phyloP scores from a whole-genome alignment of 1,284 basidiomycete species.

The Lignosus rhinocerotis region DNA sequence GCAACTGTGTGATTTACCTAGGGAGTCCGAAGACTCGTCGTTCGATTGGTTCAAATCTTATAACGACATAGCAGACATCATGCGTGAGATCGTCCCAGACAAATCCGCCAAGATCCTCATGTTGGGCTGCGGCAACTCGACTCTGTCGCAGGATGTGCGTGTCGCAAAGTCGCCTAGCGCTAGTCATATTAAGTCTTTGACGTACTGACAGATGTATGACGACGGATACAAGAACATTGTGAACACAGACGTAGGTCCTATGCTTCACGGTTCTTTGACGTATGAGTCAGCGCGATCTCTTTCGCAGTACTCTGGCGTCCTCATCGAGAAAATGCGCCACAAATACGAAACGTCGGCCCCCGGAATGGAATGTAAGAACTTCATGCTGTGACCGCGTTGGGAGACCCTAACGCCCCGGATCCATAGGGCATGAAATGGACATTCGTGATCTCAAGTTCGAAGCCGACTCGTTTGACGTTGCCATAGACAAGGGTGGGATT shows the following conservation, averaged over 20 bases:
- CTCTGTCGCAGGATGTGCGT: constrained; percentile 69
- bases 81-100: constrained; percentile 64
- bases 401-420: background rate
- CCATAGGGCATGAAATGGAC: constrained; percentile 85
- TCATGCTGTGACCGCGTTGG: background rate
- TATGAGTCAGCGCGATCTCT: background rate
- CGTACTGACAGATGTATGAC: constrained; percentile 77
- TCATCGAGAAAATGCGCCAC: constrained; percentile 80
- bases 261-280: background rate
- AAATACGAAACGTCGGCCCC: constrained; percentile 57
- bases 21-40: constrained; percentile 61
- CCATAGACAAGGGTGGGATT: constrained; percentile 79
- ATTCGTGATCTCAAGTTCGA: constrained; percentile 74
- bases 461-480: constrained; percentile 75
- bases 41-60: constrained; percentile 92
- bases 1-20: constrained; percentile 28
- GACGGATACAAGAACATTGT: constrained; percentile 85
- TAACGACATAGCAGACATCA: constrained; percentile 58
- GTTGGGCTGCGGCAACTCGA: constrained; percentile 91
- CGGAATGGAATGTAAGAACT: constrained; percentile 73
- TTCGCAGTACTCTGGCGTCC: constrained; percentile 72
- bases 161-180: background rate
- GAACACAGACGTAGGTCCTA: constrained; percentile 72
- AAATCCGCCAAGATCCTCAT: constrained; percentile 75
- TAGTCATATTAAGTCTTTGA: background rate